These are phyloP conservation scores for Alternaria brassicae DNA, from an alignment of 2,329 filamentous ascomycete species.

Conservation along the genomic window DNA sequence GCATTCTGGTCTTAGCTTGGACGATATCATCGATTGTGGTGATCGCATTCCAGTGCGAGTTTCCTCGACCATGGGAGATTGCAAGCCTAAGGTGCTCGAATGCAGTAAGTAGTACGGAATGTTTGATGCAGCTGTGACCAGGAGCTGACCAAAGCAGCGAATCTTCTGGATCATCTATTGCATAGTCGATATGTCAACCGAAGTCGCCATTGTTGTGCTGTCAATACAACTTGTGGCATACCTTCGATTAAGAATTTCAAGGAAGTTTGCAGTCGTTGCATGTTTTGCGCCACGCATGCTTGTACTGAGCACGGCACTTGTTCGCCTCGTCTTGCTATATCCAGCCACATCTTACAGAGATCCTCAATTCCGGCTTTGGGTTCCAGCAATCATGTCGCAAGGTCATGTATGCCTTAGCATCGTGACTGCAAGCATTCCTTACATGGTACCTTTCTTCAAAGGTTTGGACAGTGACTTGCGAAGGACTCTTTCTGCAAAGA, in stretches of 20 bases:
- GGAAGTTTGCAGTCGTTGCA: constrained; percentile 39
- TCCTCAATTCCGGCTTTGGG: constrained; percentile 39
- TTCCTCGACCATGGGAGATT: constrained; percentile 42
- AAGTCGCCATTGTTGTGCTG: constrained; percentile 41
- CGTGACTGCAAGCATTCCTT: constrained; percentile 45
- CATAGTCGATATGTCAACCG: constrained; percentile 42
- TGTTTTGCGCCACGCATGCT: constrained; percentile 44
- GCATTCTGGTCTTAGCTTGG: constrained; percentile 38
- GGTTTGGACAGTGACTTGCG: constrained; percentile 26
- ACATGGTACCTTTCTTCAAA: constrained; percentile 42
- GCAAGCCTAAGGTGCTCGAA: constrained; percentile 39
- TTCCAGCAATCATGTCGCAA: constrained; percentile 37
- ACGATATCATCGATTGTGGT: constrained; percentile 34
- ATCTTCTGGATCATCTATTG: constrained; percentile 47
- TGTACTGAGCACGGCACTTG: constrained; percentile 35
- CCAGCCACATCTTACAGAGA: constrained; percentile 37
- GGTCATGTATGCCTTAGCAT: constrained; percentile 40
- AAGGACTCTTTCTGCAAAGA: constrained; percentile 22
- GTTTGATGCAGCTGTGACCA: neutral
- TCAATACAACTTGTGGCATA: constrained; percentile 42
- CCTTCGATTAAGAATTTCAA: constrained; percentile 29
- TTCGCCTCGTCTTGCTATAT: constrained; percentile 41
- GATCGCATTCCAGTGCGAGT: constrained; percentile 40
- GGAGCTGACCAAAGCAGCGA: constrained; percentile 32
- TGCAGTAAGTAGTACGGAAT: constrained; percentile 25